A percentile compares a stretch with the other conserved stretches of the same genome.
These are phyloP conservation scores for Euphorbia tirucalli DNA, from an alignment of 345 rosid species.

Conservation along the genomic window DNA sequence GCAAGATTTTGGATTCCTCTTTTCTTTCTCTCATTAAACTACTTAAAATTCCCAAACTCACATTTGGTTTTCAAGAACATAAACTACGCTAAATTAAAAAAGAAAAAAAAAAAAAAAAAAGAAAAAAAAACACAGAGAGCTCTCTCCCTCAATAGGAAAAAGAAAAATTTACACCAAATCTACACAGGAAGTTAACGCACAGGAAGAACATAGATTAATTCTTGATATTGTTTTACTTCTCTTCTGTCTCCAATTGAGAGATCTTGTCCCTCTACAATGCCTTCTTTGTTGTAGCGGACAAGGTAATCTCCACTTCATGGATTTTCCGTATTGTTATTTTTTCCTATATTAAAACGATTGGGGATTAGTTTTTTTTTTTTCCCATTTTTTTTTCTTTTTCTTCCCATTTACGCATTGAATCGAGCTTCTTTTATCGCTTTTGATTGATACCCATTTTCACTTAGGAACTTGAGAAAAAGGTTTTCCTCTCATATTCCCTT, in stretches of 20 bases:
- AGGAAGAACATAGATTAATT: neutral
- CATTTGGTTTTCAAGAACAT: no score
- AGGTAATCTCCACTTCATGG: conserved; percentile 29
- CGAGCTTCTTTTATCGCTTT: conserved; percentile 21
- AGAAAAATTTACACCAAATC: neutral
- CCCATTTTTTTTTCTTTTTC: conserved; percentile 12
- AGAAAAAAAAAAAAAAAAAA: no score
- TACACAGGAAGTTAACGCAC: neutral
- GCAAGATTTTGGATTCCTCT: no score
- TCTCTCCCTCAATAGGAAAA: no score
- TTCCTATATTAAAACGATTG: no score
- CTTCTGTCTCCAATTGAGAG: conserved; percentile 2
- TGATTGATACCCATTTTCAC: conserved; percentile 40
- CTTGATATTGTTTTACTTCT: neutral
- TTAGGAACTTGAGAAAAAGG: conserved; percentile 14
- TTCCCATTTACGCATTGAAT: conserved; percentile 22
- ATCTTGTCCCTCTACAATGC: conserved; percentile 44
- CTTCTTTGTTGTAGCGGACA: conserved; percentile 38
- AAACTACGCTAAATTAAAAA: neutral
- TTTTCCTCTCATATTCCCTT: no score
- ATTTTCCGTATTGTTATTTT: neutral
- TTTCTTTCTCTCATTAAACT: no score
- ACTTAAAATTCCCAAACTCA: no score
- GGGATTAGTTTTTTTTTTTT: neutral
- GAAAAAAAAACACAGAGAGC: no score